These are phyloP conservation scores for Triglochin maritima DNA, from an alignment of 106 monocot species.

Conservation along the genomic window DNA sequence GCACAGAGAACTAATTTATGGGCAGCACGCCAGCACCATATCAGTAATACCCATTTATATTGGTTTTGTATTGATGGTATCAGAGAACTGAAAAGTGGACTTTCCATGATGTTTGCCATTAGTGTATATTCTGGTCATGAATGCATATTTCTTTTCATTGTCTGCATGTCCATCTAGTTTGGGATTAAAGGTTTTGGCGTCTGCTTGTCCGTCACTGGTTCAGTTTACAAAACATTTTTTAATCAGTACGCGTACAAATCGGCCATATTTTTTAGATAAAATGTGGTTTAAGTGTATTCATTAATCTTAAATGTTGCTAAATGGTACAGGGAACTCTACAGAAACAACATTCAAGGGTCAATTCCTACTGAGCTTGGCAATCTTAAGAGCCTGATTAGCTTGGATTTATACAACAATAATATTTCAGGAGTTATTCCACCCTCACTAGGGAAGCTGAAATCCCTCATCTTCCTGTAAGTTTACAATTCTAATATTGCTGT, in stretches of 20 bases:
- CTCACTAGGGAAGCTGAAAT: conserved; percentile 74
- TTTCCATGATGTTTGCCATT: no score
- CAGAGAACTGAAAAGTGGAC: no score
- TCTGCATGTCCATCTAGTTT: neutral
- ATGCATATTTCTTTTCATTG: no score
- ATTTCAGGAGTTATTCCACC: conserved; percentile 83
- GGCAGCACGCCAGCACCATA: no score
- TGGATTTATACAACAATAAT: conserved; percentile 96
- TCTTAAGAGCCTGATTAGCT: conserved; percentile 75
- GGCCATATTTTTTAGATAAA: no score
- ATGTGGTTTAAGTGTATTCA: neutral
- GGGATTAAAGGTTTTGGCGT: no score
- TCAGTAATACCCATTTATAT: no score
- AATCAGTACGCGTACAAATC: no score
- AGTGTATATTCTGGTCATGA: no score
- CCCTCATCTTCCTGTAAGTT: conserved; percentile 89
- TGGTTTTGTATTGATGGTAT: no score
- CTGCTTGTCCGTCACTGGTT: neutral
- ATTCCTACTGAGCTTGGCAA: conserved; percentile 79
- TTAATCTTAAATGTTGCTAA: neutral
- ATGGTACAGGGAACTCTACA: conserved; percentile 70
- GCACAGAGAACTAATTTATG: no score
- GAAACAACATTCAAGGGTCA: conserved; percentile 79
- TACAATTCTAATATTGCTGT: neutral
- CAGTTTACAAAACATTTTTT: no score